phyloP scores from a whole-genome alignment of 139 green algal genomes.

The Axilococcus clingmanii region DNA sequence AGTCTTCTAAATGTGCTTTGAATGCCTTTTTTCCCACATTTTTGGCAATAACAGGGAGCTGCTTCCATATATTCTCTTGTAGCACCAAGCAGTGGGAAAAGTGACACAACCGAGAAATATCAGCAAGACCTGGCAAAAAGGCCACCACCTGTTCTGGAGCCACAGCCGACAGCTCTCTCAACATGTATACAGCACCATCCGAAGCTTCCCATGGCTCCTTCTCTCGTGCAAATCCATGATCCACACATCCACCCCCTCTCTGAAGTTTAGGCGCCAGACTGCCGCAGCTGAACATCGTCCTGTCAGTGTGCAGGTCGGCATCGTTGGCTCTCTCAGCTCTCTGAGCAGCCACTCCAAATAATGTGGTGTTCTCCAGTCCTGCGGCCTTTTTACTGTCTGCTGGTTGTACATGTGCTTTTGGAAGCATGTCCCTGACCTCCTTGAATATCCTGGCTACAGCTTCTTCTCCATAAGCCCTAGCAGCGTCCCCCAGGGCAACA shows the following conservation, averaged over 20 bases:
- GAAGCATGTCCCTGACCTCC: constrained; percentile 38
- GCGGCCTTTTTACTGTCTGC: constrained; percentile 33
- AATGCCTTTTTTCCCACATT: constrained; percentile 56
- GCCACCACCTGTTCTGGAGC: constrained; percentile 18
- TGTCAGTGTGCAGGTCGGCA: constrained; percentile 37
- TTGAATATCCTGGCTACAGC: constrained; percentile 27
- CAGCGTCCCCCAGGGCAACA: constrained; percentile 45
- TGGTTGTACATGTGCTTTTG: constrained; percentile 52
- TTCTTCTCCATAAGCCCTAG: constrained; percentile 38
- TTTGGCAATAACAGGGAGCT: constrained; percentile 53
- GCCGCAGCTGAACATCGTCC: constrained; percentile 71
- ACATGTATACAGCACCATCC: constrained; percentile 75
- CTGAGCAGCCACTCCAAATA: constrained; percentile 50
- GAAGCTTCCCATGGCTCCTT: constrained; percentile 84
- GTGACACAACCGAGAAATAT: constrained; percentile 41
- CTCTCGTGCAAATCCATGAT: constrained; percentile 56
- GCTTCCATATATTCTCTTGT: constrained; percentile 69
- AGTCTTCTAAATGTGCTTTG: constrained; percentile 64
- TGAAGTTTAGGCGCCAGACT: constrained; percentile 48
- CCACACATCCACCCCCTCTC: constrained; percentile 60
- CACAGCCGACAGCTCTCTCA: constrained; percentile 53
- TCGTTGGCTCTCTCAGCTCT: constrained; percentile 32
- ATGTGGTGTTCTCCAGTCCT: constrained; percentile 51
- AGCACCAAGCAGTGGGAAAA: constrained; percentile 60
- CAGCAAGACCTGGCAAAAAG: constrained; percentile 52